phyloP scores from a whole-genome alignment of 2,329 filamentous ascomycete genomes.

The Alternaria sp. region DNA sequence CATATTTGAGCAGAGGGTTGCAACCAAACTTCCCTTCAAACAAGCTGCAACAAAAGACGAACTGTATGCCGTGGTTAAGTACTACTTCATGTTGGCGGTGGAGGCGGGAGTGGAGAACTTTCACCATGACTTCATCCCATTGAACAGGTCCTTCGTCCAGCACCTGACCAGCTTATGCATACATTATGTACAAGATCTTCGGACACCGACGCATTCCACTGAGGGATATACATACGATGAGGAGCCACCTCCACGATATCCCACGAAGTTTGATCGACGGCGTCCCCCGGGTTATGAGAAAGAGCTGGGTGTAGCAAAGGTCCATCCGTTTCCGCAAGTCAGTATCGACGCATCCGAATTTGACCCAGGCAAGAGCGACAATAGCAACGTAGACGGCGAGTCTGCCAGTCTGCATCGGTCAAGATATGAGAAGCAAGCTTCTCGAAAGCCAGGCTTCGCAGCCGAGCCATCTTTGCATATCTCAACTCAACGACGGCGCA shows the following conservation, averaged over 20 bases:
- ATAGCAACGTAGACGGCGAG: background rate
- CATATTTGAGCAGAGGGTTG: background rate
- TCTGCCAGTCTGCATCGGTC: background rate
- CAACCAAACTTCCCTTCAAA: background rate
- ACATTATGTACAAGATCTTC: background rate
- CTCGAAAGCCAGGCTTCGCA: background rate
- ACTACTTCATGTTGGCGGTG: background rate
- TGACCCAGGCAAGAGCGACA: background rate
- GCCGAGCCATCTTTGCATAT: background rate
- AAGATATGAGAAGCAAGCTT: background rate
- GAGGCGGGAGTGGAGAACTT: background rate
- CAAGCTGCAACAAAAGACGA: background rate
- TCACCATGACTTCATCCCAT: background rate
- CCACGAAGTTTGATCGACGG: background rate
- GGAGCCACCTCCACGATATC: background rate
- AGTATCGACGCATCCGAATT: background rate
- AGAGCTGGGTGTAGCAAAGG: background rate
- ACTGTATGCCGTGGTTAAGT: background rate
- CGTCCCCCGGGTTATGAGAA: background rate
- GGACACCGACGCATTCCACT: background rate
- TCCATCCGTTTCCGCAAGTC: background rate
- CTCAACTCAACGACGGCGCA: background rate
- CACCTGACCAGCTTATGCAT: background rate
- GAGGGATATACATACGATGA: background rate
- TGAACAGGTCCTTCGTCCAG: background rate